A percentile compares a stretch with the other conserved stretches of the same genome.
Evolutionary conservation across 345 rosid species (phyloP).

Genomic region (Populus pruinosa): DNA sequence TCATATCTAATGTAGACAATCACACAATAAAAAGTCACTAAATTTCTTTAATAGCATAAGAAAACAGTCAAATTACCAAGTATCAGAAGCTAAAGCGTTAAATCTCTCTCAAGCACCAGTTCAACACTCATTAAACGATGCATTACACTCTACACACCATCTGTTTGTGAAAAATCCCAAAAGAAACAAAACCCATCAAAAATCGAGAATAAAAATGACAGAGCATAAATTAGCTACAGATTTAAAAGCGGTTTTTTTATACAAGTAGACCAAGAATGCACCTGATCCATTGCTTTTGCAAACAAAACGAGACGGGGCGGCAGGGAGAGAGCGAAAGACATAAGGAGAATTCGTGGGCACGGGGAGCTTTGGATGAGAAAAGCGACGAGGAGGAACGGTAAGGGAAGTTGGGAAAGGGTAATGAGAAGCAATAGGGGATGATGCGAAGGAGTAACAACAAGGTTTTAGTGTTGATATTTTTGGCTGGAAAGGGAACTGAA

Average conservation of each 20-base stretch:
- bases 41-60: too few relatives aligned
- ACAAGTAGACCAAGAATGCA: background rate
- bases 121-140: background rate
- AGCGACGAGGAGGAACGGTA: background rate
- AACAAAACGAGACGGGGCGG: conserved; percentile 15
- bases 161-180: conserved; percentile 23
- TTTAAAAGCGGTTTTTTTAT: background rate
- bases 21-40: too few relatives aligned
- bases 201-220: background rate
- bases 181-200: background rate
- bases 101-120: background rate
- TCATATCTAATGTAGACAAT: conserved; percentile 41
- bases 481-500: conserved; percentile 29
- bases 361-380: conserved; percentile 4
- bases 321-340: conserved; percentile 4
- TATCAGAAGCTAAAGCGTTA: too few relatives aligned
- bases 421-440: conserved; percentile 17
- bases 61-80: too few relatives aligned
- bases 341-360: background rate
- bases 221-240: background rate
- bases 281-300: conserved; percentile 31
- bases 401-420: background rate
- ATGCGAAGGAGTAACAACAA: background rate
- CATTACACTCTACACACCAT: conserved; percentile 9
- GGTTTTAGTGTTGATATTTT: conserved; percentile 8